These are phyloP conservation scores for Pestalotiopsis sp. DNA, from an alignment of 2,329 filamentous ascomycete genomes.

Conservation along the genomic window DNA sequence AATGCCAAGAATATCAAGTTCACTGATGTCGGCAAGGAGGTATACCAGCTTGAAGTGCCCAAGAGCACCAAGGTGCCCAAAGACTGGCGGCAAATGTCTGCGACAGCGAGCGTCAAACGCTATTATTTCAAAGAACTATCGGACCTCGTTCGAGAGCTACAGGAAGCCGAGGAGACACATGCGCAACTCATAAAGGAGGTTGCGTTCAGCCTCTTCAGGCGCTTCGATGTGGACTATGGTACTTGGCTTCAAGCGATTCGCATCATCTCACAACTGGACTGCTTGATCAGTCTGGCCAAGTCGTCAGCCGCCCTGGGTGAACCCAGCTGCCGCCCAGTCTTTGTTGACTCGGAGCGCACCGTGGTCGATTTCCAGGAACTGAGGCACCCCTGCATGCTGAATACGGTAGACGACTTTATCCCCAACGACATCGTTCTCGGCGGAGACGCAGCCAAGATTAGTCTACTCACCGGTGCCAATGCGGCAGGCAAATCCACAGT, in stretches of 20 bases:
- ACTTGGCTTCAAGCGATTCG: slow-evolving; percentile 89
- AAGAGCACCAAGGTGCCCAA: slow-evolving; percentile 84
- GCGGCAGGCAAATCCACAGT: slow-evolving; percentile 97
- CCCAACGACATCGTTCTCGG: slow-evolving; percentile 92
- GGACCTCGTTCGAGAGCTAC: slow-evolving; percentile 80
- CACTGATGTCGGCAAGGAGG: slow-evolving; percentile 90
- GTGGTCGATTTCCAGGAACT: slow-evolving; percentile 91
- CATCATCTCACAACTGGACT: slow-evolving; percentile 90
- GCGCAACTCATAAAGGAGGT: slow-evolving; percentile 89
- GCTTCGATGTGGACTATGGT: slow-evolving; percentile 85
- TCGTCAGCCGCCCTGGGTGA: slow-evolving; percentile 82
- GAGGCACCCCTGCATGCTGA: slow-evolving; percentile 92
- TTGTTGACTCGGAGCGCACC: slow-evolving; percentile 82
- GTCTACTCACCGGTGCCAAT: slow-evolving; percentile 91
- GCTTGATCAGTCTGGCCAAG: slow-evolving; percentile 89
- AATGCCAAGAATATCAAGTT: slow-evolving; percentile 75
- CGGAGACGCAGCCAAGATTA: slow-evolving; percentile 80
- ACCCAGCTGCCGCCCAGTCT: slow-evolving; percentile 86
- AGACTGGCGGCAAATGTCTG: slow-evolving; percentile 94
- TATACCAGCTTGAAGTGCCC: slow-evolving; percentile 93
- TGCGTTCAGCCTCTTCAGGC: slow-evolving; percentile 77
- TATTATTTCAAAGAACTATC: slow-evolving; percentile 91
- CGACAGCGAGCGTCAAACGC: slow-evolving; percentile 85
- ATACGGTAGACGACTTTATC: slow-evolving; percentile 90
- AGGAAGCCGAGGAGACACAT: slow-evolving; percentile 93